Conservation (phyloP, 2,329 filamentous ascomycete genomes). For the Trichoderma oligosporum region DNA sequence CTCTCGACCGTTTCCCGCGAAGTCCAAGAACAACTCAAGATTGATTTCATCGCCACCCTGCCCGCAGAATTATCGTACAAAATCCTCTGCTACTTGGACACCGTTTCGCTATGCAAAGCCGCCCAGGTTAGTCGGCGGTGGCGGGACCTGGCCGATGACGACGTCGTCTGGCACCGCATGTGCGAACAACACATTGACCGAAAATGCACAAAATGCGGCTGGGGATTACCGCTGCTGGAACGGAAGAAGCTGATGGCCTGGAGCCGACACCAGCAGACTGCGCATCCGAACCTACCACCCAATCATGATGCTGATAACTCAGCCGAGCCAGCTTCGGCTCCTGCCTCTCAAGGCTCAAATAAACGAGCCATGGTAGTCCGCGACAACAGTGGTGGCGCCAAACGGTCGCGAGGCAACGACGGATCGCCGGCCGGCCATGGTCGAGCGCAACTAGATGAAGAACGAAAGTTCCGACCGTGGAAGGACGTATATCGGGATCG, state of each 20-base stretch:
- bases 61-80: slow-evolving; percentile 90
- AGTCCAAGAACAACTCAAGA: slow-evolving; percentile 91
- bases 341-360: slow-evolving; percentile 28
- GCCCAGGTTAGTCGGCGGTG: slow-evolving; percentile 89
- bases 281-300: slow-evolving; percentile 36
- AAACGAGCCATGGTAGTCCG: slow-evolving; percentile 33
- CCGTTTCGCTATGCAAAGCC: slow-evolving; percentile 89
- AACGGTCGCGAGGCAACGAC: slow-evolving; percentile 33
- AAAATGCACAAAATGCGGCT: slow-evolving; percentile 92
- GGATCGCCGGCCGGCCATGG: slow-evolving; percentile 24
- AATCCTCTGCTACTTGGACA: slow-evolving; percentile 89
- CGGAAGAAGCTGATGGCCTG: slow-evolving; percentile 82
- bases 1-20: slow-evolving; percentile 88
- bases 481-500: slow-evolving; percentile 96
- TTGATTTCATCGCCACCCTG: slow-evolving; percentile 88
- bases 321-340: slow-evolving; percentile 22
- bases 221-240: slow-evolving; percentile 87
- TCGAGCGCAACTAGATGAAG: slow-evolving; percentile 37
- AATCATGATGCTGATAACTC: slow-evolving; percentile 28
- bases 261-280: slow-evolving; percentile 75
- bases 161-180: slow-evolving; percentile 96
- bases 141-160: slow-evolving; percentile 88
- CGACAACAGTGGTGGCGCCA: slow-evolving; percentile 32
- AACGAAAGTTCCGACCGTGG: slow-evolving; percentile 66
- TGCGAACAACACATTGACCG: slow-evolving; percentile 95